Base-by-base conservation (phyloP, 2,329 filamentous ascomycete species). In the Monosporascus sp. region DNA sequence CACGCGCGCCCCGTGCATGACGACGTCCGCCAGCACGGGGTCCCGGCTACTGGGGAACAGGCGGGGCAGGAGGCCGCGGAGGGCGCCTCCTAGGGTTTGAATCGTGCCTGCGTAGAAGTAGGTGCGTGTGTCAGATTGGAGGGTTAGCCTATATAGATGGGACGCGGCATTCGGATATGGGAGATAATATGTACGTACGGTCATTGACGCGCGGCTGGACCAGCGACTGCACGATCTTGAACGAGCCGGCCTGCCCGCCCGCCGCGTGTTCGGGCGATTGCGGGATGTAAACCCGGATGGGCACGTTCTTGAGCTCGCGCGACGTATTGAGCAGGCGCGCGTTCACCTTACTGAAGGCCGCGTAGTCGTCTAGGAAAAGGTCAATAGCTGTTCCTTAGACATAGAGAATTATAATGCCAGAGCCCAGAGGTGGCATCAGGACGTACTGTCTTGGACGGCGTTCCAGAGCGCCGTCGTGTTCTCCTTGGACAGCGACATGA, bases 31-130 rank as follows among this genome's bases (percentile, higher is more conserved):
- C 48, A 96, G 79, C 11, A 97, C 83, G 0, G 90, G 87, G 65
- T 90, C 92, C 52, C 91, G 79, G 59, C 88, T 84, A 67, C 90
- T 95, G 0, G 92, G 93, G 68, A 99, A 99, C 22, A 99, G 73
- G 50, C 80, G 81, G 0, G 93, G 93, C 18, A 97, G 76, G 14
- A 94, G 71, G 5, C 72, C 74, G 66, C 91, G 88, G 52, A 97
- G 78, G 0, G 89, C 90, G 45, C 83, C 82, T 2, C 94, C 94
- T 1, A 97, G 74, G 1, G 77, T 74, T 58, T 76, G 76, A 8
- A 75, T 74, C n/a, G 64, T 63, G 8, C 62, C 65, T 69, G 27
- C 48, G 44, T 37, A 41, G 18, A 37, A 51, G 15, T 37, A 37
- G 15, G 20, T 49, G 17, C 31, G 31, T 35, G 31, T 35, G 22